Conservation (phyloP, 2,329 filamentous ascomycete species). For the Aspergillus vadensis region DNA sequence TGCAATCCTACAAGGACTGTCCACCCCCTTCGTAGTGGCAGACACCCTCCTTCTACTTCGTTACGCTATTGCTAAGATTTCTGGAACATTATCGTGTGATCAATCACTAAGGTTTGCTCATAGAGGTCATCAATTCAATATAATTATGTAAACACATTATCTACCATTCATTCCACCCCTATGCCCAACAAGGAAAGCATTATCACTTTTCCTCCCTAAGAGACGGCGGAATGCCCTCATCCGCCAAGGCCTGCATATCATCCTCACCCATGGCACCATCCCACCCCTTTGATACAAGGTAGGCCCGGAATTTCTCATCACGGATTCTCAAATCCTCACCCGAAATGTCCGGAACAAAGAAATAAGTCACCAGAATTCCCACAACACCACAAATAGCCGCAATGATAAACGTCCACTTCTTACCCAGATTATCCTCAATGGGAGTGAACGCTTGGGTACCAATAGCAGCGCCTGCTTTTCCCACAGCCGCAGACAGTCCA, state of each 20-base stretch:
- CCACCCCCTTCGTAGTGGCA: too few relatives aligned
- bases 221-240: not conserved
- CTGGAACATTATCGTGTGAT: too few relatives aligned
- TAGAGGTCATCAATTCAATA: too few relatives aligned
- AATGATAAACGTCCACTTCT: conserved; percentile 6
- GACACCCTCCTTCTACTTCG: too few relatives aligned
- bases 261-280: conserved; percentile 2
- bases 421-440: not conserved
- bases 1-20: too few relatives aligned
- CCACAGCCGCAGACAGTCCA: conserved; percentile 2
- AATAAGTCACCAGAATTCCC: conserved; percentile 1
- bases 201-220: not conserved
- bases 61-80: too few relatives aligned
- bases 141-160: too few relatives aligned
- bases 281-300: conserved; percentile 1
- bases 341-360: conserved; percentile 2
- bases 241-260: not conserved
- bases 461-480: conserved; percentile 3
- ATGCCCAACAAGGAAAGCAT: too few relatives aligned
- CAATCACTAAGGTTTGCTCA: too few relatives aligned
- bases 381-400: conserved; percentile 5
- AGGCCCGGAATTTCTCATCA: conserved; percentile 4
- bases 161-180: too few relatives aligned
- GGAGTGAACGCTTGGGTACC: conserved; percentile 7
- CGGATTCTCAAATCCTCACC: conserved; percentile 2